Base-by-base conservation (phyloP, 495 filamentous ascomycete species). In the Tuber magnatum region DNA sequence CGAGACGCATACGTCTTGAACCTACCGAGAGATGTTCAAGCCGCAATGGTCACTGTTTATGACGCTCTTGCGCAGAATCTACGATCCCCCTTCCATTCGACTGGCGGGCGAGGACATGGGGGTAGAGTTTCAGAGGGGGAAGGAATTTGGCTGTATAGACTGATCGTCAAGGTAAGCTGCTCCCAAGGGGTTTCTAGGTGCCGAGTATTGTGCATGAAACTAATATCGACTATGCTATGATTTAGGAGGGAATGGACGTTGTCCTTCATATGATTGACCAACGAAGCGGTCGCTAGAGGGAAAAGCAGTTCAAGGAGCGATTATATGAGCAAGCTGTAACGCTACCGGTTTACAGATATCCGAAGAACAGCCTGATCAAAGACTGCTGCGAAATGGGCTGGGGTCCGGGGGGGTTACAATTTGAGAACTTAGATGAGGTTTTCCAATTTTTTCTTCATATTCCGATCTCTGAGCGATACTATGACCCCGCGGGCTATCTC, bases 221-320 rank as follows among this genome's bases (percentile, higher is more conserved):
- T 32, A 69, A 39, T 20, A 22, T 73, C 71, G 68, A 56, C 70
- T 41, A 70, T 69, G 28, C 32, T 69, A 18, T 71, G 32, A 14
- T 42, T 69, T 75, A 82, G 81, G 81, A 80, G 14, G 81, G 82
- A 69, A 83, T 83, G 82, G 81, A 83, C n/a, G 72, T 69, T 22
- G 72, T 83, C 72, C 76, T 83, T 18, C 32, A 46, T 40, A 81
- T 74, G 77, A 71, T 83, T 38, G 74, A 82, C 32, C 79, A 75
- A 71, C 81, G 74, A 71, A 32, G 42, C 65, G 51, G 71, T 72
- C 32, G 69, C 22, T 78, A 78, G 71, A n/a, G 75, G 16, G 56
- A 28, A 35, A 65, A 35, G 56, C 56, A 8, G 28, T 4, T 7
- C 28, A 65, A 8, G 28, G 28, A 35, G 56, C 28, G 14, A 35